Conservation (phyloP, 768 basidiomycete species). For the Tricholoma sp. region DNA sequence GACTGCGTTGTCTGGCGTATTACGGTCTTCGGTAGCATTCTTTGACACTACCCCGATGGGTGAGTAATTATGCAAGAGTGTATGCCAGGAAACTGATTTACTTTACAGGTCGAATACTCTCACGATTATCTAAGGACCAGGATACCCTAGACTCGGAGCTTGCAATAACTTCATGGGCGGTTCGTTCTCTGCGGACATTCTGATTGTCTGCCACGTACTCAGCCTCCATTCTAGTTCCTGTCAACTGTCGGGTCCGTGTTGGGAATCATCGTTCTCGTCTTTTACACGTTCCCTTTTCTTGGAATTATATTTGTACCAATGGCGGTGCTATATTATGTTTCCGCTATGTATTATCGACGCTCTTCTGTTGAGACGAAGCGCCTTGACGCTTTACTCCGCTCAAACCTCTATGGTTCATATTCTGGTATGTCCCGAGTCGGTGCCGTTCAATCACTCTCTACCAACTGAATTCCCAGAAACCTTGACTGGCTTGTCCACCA, state of each 20-base stretch:
- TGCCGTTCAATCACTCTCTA: neutral
- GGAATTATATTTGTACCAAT: slow-evolving; percentile 60
- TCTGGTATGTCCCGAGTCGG: slow-evolving; percentile 34
- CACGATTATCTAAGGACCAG: slow-evolving; percentile 57
- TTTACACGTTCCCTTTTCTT: slow-evolving; percentile 63
- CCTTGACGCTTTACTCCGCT: slow-evolving; percentile 58
- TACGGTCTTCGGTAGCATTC: slow-evolving; percentile 58
- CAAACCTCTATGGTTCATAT: slow-evolving; percentile 50
- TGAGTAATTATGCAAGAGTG: slow-evolving; percentile 17
- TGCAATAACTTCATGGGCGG: slow-evolving; percentile 43
- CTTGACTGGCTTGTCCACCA: slow-evolving; percentile 57
- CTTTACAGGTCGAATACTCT: slow-evolving; percentile 46
- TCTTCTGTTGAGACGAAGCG: slow-evolving; percentile 62
- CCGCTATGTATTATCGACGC: slow-evolving; percentile 52
- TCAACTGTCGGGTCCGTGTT: slow-evolving; percentile 37
- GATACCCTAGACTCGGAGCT: slow-evolving; percentile 51
- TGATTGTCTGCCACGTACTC: neutral
- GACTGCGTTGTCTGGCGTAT: slow-evolving; percentile 46
- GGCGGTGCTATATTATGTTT: slow-evolving; percentile 44
- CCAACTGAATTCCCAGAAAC: slow-evolving; percentile 35
- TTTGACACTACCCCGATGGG: slow-evolving; percentile 72
- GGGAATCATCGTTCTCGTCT: slow-evolving; percentile 53
- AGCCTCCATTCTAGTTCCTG: slow-evolving; percentile 29
- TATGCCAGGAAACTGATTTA: neutral
- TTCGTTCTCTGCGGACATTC: slow-evolving; percentile 10